Percentiles rank a stretch among this genome's conserved stretches.
Conservation (phyloP, 2,329 filamentous ascomycete species). For the Rutstroemia sp. region DNA sequence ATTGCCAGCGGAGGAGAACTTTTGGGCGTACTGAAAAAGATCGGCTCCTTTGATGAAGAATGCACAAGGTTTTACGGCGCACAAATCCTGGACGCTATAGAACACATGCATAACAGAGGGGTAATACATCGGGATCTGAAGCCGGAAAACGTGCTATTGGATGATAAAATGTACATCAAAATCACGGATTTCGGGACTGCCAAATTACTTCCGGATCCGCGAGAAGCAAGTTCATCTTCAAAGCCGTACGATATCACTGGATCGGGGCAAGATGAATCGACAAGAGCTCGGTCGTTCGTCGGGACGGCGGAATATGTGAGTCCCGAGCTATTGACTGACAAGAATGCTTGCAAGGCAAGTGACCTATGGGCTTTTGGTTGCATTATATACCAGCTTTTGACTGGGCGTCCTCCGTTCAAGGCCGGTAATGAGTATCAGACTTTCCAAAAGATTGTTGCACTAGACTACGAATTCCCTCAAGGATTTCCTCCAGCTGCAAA, state of each 20-base stretch:
- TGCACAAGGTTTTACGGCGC: conserved; percentile 92
- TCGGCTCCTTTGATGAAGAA: conserved; percentile 89
- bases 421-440: conserved; percentile 92
- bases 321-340: conserved; percentile 91
- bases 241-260: conserved; percentile 35
- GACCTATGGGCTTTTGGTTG: conserved; percentile 98
- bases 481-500: conserved; percentile 81
- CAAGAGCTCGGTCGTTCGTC: conserved; percentile 87
- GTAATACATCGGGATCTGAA: conserved; percentile 97
- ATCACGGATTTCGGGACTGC: conserved; percentile 98
- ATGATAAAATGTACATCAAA: conserved; percentile 95
- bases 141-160: conserved; percentile 91
- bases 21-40: conserved; percentile 86
- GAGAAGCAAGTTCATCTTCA: conserved; percentile 25
- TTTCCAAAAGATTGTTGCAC: conserved; percentile 92
- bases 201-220: conserved; percentile 69
- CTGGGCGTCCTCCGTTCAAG: conserved; percentile 96
- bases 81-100: conserved; percentile 91
- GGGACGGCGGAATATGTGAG: conserved; percentile 98
- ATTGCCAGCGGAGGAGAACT: conserved; percentile 88
- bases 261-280: conserved; percentile 45
- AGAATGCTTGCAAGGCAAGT: conserved; percentile 94
- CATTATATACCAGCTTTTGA: conserved; percentile 91
- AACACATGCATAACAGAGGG: conserved; percentile 94
- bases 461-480: conserved; percentile 88